phyloP scores from a whole-genome alignment of 331 rosid genomes.

The Quercus lobata region DNA sequence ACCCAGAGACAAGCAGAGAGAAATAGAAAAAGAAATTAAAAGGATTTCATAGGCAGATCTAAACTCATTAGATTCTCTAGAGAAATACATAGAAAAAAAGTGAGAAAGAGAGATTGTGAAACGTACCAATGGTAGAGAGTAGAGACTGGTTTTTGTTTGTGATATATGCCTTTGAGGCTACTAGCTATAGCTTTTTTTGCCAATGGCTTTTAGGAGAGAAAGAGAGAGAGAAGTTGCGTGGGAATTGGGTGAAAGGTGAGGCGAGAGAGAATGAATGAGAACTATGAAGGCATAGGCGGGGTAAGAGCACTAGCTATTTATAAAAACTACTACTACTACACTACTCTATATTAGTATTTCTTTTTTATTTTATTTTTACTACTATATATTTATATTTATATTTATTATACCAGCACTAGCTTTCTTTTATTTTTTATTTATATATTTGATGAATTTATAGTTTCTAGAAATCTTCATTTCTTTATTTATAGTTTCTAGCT shows the following conservation, averaged over 20 bases:
- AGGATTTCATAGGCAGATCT: neutral
- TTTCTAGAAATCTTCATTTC: too few species aligned
- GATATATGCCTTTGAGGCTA: neutral
- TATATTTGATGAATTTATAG: too few species aligned
- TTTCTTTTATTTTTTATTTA: too few species aligned
- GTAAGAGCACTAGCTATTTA: neutral
- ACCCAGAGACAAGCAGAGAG: neutral
- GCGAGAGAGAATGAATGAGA: neutral
- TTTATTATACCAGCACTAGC: too few species aligned
- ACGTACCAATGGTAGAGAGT: slow-evolving; percentile 20
- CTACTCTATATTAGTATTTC: neutral
- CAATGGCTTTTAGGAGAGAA: slow-evolving; percentile 4
- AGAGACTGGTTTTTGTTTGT: neutral
- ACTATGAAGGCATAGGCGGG: rapidly evolving
- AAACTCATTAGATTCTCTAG: neutral
- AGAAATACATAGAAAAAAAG: neutral
- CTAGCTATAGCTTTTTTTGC: neutral
- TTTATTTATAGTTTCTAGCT: too few species aligned
- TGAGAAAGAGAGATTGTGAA: neutral
- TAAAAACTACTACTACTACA: neutral
- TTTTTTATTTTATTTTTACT: neutral
- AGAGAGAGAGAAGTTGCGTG: neutral
- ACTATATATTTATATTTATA: too few species aligned
- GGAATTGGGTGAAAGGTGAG: too few species aligned
- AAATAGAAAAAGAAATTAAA: neutral